Percentiles rank a stretch among this genome's conserved stretches.
Evolutionary conservation across 2,329 filamentous ascomycete genomes (phyloP).

Genomic region (Cyclaneusma minus): DNA sequence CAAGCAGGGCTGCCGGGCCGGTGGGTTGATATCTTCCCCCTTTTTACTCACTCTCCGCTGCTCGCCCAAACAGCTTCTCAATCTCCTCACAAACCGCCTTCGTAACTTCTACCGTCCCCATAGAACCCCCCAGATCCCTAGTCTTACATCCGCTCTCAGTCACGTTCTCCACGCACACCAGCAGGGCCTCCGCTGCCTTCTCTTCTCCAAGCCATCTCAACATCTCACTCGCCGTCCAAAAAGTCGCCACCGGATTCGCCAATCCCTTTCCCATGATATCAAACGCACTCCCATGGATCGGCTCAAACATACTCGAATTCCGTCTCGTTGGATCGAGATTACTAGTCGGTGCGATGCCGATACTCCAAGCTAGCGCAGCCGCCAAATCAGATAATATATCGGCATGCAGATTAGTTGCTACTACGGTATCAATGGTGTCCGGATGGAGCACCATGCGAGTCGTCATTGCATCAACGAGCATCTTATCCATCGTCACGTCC

Average conservation of each 20-base stretch:
- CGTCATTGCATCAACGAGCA: slow-evolving; percentile 40
- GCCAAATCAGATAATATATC: slow-evolving; percentile 59
- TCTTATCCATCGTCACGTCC: slow-evolving; percentile 44
- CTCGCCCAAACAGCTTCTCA: too few species aligned
- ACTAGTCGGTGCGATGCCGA: slow-evolving; percentile 56
- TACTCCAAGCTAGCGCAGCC: slow-evolving; percentile 52
- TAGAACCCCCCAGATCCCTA: slow-evolving; percentile 32
- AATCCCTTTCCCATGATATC: slow-evolving; percentile 41
- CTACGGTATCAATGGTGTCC: slow-evolving; percentile 41
- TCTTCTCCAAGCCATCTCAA: slow-evolving; percentile 39
- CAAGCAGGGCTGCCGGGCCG: too few species aligned
- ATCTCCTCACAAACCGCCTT: slow-evolving; percentile 13
- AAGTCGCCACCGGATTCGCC: slow-evolving; percentile 40
- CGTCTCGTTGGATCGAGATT: slow-evolving; percentile 46
- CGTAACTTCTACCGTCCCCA: slow-evolving; percentile 11
- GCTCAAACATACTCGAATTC: slow-evolving; percentile 44
- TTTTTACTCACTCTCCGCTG: too few species aligned
- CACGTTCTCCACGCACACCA: slow-evolving; percentile 36
- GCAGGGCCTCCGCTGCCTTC: slow-evolving; percentile 29
- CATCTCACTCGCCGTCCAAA: slow-evolving; percentile 45
- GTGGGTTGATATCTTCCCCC: too few species aligned
- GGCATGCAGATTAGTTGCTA: slow-evolving; percentile 45
- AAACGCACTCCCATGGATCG: slow-evolving; percentile 42
- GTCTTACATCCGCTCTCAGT: slow-evolving; percentile 35
- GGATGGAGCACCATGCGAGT: slow-evolving; percentile 41